Evolutionary conservation across 2,329 filamentous ascomycete genomes (phyloP), one percentile per base, ranked within the genome.

Genomic region (Verruconis gallopava): DNA sequence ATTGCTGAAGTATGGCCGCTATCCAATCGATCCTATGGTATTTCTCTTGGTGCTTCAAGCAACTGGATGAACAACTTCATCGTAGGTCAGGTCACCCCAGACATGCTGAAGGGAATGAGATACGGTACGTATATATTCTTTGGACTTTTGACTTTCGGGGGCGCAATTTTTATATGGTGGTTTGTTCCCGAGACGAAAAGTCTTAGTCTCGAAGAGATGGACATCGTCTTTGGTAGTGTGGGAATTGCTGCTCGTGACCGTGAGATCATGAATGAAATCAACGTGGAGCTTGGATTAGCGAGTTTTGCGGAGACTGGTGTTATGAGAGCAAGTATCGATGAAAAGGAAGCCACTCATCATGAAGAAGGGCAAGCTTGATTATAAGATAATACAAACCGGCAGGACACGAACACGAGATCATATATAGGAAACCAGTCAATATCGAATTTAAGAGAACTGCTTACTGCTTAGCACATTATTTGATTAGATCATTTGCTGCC

Each of bases 101-200:
- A 79, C 44, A 77, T 84, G 72, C 62, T 85, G 2, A 63, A 65
- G 2, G 54, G 60, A 11, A 81, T 84, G 41, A 72, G 66, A 0
- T 85, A 81, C 46, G 80, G 80, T 12, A 83, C 81, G 0, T 85
- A 81, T 46, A 74, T 85, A 42, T 61, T 85, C 12, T 85, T 85
- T 45, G 79, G 79, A 0, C 43, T 78, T 0, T 49, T 85, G 13
- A 81, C 75, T 0, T 74, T 71, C 43, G 47, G 77, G 0, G 79
- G 78, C 3, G 77, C 75, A 0, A 68, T 59, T 0, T 73, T 71
- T 47, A 63, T 73, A 39, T 69, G 55, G 53, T 66, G 66, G 50
- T 55, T 63, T 9, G 67, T 73, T 0, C 69, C 69, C 0, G 71
- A 75, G 53, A 75, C 71, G 0, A 74, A 73, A 51, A 54, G 64